Base-by-base conservation (phyloP, 2,329 filamentous ascomycete genomes). In the Talaromyces verruculosus region DNA sequence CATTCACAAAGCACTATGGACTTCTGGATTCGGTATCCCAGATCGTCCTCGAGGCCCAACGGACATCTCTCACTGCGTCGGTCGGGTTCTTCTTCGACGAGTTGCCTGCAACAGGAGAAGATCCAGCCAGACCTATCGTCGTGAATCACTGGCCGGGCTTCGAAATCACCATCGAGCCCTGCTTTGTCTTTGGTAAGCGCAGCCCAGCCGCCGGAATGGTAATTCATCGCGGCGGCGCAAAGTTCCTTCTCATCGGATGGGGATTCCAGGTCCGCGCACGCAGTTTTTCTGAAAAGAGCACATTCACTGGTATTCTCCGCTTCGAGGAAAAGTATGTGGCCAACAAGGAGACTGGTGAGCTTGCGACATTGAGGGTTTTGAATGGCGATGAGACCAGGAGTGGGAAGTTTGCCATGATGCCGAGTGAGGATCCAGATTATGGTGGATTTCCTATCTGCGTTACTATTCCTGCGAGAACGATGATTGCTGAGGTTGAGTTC, bases 361-460 rank as follows among this genome's bases (percentile, higher is more conserved):
- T 49, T 28, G 22, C 13, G 6, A 49, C 47, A 13, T 28, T 49
- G 22, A 49, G 47, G 22, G 6, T 15, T 28, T 5, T 49, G 22
- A 49, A 49, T 49, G 47, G 47, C 3, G 47, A 49, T 49, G 47
- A 49, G 47, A 49, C 22, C 13, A 49, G 47, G 22, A 49, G 47
- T 49, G 22, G 47, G 13, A 28, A 8, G 22, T 28, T 79, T 58
- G 71, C 79, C 19, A 83, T 86, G 68, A 87, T 87, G 85, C 85
- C 83, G 0, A 84, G 81, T 65, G 82, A 85, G 39, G 78, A 85
- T 39, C 84, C 84, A 0, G 84, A 86, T 67, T 86, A 86, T 70
- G 84, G 84, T 1, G 83, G 82, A 0, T 86, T 86, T 65, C 84
- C 84, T 0, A 86, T 86, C 37, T 80, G 80, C 30, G 80, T 87